These are phyloP conservation scores for Capsicum chinense DNA, from an alignment of 257 asterid species.

Conservation along the genomic window DNA sequence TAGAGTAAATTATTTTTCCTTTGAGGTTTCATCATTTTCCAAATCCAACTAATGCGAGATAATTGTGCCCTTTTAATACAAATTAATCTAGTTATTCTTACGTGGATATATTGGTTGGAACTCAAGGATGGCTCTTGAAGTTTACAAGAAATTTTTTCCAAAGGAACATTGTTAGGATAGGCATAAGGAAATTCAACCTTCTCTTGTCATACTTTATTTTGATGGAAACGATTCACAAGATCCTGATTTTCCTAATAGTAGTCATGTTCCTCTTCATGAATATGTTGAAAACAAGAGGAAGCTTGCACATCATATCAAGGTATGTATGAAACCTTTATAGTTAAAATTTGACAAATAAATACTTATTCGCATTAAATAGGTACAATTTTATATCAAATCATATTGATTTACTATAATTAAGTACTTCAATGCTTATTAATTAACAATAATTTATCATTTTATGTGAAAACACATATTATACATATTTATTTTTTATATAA, in stretches of 20 bases:
- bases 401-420: no score
- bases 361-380: no score
- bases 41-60: no score
- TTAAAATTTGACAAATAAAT: no score
- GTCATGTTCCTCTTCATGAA: constrained; percentile 79
- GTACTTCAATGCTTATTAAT: background rate
- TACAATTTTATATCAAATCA: no score
- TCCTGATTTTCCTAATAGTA: constrained; percentile 67
- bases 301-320: constrained; percentile 41
- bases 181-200: constrained; percentile 52
- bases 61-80: no score
- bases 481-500: no score
- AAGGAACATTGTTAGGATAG: background rate
- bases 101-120: constrained; percentile 1
- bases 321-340: background rate
- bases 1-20: no score
- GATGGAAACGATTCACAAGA: constrained; percentile 83
- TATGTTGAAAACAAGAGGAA: constrained; percentile 80
- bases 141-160: constrained; percentile 32
- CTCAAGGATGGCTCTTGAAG: constrained; percentile 4
- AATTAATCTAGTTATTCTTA: background rate
- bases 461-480: background rate
- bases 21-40: no score
- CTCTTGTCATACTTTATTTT: constrained; percentile 73
- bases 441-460: background rate